Percentiles rank a stretch among this genome's conserved stretches.
Evolutionary conservation across 768 basidiomycete genomes (phyloP).

Genomic region (Tephrocybe sp.): DNA sequence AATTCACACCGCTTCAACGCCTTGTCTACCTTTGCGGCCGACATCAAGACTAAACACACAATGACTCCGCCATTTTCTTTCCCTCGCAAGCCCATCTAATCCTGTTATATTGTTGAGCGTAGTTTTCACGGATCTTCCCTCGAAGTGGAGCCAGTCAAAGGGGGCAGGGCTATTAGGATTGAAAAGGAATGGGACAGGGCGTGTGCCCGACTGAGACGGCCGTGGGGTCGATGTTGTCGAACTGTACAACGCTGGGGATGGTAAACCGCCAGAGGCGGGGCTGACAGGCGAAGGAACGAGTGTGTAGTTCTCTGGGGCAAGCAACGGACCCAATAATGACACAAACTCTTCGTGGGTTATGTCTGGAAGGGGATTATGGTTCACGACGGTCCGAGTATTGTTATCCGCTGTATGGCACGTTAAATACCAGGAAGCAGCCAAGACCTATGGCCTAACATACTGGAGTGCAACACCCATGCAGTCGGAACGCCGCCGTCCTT

Average conservation of each 20-base stretch:
- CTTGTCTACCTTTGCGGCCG: constrained; percentile 71
- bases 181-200: constrained; percentile 28
- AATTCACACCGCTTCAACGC: constrained; percentile 72
- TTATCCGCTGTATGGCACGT: constrained; percentile 44
- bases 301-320: constrained; percentile 78
- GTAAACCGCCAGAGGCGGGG: constrained; percentile 28
- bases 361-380: constrained; percentile 87
- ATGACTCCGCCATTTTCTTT: constrained; percentile 80
- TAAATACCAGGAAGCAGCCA: background rate
- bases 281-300: constrained; percentile 30
- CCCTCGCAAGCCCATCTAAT: constrained; percentile 77
- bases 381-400: constrained; percentile 68
- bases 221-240: constrained; percentile 33
- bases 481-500: constrained; percentile 71
- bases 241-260: constrained; percentile 36
- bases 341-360: constrained; percentile 88
- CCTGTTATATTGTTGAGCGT: constrained; percentile 78
- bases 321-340: constrained; percentile 72
- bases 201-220: constrained; percentile 29
- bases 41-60: constrained; percentile 83
- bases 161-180: constrained; percentile 69
- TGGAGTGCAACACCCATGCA: constrained; percentile 80
- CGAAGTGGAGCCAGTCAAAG: constrained; percentile 87
- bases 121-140: constrained; percentile 77
- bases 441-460: constrained; percentile 32